A percentile compares a stretch with the other conserved stretches of the same genome.
These are phyloP conservation scores for Colletotrichum sp. DNA, from an alignment of 2,329 filamentous ascomycete genomes.

Conservation along the genomic window DNA sequence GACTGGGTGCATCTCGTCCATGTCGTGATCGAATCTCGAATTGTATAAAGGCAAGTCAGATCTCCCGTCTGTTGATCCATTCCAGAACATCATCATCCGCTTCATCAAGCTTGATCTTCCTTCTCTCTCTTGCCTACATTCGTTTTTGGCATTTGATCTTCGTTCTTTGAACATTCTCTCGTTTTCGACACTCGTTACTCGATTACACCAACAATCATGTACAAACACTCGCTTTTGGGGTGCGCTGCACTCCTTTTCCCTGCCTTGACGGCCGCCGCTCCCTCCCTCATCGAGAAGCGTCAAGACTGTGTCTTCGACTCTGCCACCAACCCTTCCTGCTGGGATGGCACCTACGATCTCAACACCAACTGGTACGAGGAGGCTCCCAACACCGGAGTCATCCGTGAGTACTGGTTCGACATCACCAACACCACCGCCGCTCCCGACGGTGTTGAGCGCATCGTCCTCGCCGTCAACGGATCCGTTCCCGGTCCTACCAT, in stretches of 20 bases:
- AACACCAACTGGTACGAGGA: constrained; percentile 24
- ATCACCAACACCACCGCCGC: constrained; percentile 41
- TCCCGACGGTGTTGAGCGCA: constrained; percentile 50
- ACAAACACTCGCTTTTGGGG: constrained; percentile 15
- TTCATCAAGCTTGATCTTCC: constrained; percentile 5
- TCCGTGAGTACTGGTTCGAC: constrained; percentile 53
- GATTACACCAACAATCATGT: not conserved
- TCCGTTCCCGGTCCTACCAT: constrained; percentile 65
- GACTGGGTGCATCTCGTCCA: not conserved
- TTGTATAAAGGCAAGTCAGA: constrained; percentile 8
- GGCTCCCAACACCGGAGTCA: constrained; percentile 51
- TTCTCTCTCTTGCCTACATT: not conserved
- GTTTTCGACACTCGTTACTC: constrained; percentile 7
- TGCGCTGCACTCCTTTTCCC: constrained; percentile 15
- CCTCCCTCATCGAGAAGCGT: constrained; percentile 12
- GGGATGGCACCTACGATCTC: constrained; percentile 17
- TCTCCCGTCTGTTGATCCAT: not conserved
- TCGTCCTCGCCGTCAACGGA: constrained; percentile 56
- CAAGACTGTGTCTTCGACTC: constrained; percentile 19
- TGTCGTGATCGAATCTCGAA: not conserved
- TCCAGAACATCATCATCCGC: constrained; percentile 2
- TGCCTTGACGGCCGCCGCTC: constrained; percentile 7
- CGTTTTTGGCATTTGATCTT: not conserved
- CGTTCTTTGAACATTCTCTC: not conserved
- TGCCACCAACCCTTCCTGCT: constrained; percentile 17